Base-by-base conservation (phyloP, 192 early-diverging fungal species). In the Diversispora eburnea region DNA sequence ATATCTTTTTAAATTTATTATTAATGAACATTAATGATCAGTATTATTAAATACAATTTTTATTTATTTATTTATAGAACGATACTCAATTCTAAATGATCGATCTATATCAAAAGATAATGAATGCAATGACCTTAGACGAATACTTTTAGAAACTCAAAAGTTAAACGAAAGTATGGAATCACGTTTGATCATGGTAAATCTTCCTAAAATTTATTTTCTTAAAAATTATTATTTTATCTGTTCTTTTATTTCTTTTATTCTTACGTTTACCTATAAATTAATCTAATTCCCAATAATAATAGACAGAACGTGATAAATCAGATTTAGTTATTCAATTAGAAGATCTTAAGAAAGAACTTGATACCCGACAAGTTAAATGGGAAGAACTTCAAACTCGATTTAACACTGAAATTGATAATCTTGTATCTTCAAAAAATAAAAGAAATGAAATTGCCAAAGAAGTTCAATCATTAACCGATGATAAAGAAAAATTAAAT, bases 321-420 rank as follows among this genome's bases (percentile, higher is more conserved):
- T 10, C 25, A 58, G 25, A 22, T 58, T 58, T 6, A 22, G 19
- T 22, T 58, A n/a, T 22, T 5, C 20, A 58, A 22, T 8, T 63
- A 4, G n/a, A 33, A 63, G 43, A 33, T 8, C 43, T 63, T 25
- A 22, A 63, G n/a, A 63, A 45, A n/a, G 39, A 63, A 17, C 41
- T 42, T 63, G 6, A n/a, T 4, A 63, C 12, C 42, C 61, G 39
- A 42, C 33, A 63, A 63, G 13, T 17, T 63, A 41, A 63, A 42
- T 63, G 61, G 61, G 61, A 63, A 8, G 39, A 63, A 41, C 8
- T 41, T 7, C 61, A 63, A 45, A 33, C 17, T 4, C 5, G 41
- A 42, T 43, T 63, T 43, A 63, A 63, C 41, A 63, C 39, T n/a
- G 61, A 63, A 41, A 63, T 63, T 25, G 61, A 63, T 41, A 41